These are phyloP conservation scores for Helicocarpus griseus DNA, from an alignment of 2,329 filamentous ascomycete species.

Conservation along the genomic window DNA sequence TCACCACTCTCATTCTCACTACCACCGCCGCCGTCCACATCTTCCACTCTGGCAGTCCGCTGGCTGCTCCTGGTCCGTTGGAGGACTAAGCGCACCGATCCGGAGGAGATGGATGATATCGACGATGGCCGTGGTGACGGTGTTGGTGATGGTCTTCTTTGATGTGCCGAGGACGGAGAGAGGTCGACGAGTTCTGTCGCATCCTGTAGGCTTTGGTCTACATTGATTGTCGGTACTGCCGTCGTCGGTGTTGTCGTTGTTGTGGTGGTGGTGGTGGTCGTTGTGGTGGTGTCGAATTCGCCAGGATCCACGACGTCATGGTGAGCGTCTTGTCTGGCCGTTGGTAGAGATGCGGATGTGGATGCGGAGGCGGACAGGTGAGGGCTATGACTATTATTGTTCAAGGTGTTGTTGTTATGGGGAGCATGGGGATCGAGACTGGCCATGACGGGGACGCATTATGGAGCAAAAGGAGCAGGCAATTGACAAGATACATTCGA, in stretches of 20 bases:
- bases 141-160: neutral
- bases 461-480: neutral
- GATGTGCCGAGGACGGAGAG: neutral
- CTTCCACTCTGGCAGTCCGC: neutral
- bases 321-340: neutral
- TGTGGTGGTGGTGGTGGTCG: neutral
- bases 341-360: neutral
- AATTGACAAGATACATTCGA: neutral
- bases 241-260: neutral
- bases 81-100: constrained; percentile 9
- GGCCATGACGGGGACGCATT: neutral
- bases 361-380: neutral
- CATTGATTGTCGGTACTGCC: neutral
- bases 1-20: neutral
- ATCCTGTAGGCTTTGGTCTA: neutral
- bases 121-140: constrained; percentile 2
- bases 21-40: neutral
- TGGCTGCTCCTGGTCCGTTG: constrained; percentile 9
- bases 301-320: neutral
- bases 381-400: neutral
- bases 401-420: neutral
- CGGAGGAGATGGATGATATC: constrained; percentile 11
- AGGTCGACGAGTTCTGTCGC: constrained; percentile 2
- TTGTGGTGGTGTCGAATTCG: too few relatives aligned
- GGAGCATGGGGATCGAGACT: neutral